phyloP scores from a whole-genome alignment of 1,284 basidiomycete genomes.

The Trametes versicolor region DNA sequence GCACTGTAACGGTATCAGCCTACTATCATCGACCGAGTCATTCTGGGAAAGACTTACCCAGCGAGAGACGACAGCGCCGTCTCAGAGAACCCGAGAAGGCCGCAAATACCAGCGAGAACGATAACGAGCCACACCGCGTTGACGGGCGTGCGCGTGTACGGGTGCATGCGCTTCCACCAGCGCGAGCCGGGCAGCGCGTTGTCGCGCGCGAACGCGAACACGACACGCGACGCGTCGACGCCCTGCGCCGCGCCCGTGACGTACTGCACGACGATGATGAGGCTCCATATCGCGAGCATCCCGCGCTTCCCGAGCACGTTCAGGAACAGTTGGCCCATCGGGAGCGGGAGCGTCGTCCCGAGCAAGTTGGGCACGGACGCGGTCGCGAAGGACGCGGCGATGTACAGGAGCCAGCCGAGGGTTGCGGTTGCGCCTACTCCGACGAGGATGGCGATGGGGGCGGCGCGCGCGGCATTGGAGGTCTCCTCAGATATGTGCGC shows the following conservation, averaged over 20 bases:
- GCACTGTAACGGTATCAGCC: constrained; percentile 52
- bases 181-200: constrained; percentile 76
- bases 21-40: no score
- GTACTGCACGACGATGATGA: constrained; percentile 75
- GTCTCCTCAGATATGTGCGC: constrained; percentile 84
- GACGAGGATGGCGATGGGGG: constrained; percentile 81
- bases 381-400: constrained; percentile 73
- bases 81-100: constrained; percentile 71
- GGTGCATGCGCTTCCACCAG: constrained; percentile 71
- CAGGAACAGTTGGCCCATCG: constrained; percentile 78
- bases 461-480: constrained; percentile 69
- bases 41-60: constrained; percentile 63
- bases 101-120: constrained; percentile 62
- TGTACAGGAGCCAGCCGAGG: constrained; percentile 71
- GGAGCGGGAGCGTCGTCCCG: constrained; percentile 60
- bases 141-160: constrained; percentile 69
- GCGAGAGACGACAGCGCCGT: constrained; percentile 73
- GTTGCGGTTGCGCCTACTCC: constrained; percentile 67
- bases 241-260: constrained; percentile 80
- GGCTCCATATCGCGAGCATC: constrained; percentile 76
- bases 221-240: constrained; percentile 78
- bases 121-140: constrained; percentile 83
- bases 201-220: constrained; percentile 79
- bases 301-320: constrained; percentile 72
- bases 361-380: constrained; percentile 64